phyloP scores from a whole-genome alignment of 306 rosid species.

The Fragaria ananassa region DNA sequence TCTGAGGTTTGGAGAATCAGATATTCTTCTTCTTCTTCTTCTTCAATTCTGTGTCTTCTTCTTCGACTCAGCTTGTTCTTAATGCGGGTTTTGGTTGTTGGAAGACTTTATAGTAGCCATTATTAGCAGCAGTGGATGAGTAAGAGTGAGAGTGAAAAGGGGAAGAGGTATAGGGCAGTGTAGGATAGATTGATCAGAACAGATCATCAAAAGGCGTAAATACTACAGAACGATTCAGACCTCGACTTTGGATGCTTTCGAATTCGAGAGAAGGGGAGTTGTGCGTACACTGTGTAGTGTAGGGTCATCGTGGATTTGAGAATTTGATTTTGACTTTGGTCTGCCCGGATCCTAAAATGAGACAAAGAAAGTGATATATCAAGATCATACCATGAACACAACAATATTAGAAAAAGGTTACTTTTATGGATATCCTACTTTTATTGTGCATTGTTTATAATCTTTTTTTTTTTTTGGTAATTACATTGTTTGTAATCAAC shows the following conservation, averaged over 20 bases:
- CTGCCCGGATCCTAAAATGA: slow-evolving; percentile 27
- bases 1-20: neutral
- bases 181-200: neutral
- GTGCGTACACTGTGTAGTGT: neutral
- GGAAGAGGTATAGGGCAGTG: neutral
- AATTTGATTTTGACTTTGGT: slow-evolving; percentile 49
- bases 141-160: neutral
- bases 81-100: slow-evolving; percentile 2
- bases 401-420: neutral
- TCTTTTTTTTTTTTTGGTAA: too few relatives aligned
- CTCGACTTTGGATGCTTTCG: slow-evolving; percentile 37
- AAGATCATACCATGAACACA: neutral
- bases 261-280: neutral
- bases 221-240: slow-evolving; percentile 29
- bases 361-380: slow-evolving; percentile 19
- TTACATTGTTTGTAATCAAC: neutral
- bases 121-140: neutral
- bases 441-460: neutral
- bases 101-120: neutral
- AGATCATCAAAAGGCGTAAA: slow-evolving; percentile 29
- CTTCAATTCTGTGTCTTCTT: neutral
- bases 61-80: neutral
- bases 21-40: neutral
- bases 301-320: neutral
- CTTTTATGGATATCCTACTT: neutral